Conservation (phyloP, 2,329 filamentous ascomycete genomes). For the Ascomycota sp. region DNA sequence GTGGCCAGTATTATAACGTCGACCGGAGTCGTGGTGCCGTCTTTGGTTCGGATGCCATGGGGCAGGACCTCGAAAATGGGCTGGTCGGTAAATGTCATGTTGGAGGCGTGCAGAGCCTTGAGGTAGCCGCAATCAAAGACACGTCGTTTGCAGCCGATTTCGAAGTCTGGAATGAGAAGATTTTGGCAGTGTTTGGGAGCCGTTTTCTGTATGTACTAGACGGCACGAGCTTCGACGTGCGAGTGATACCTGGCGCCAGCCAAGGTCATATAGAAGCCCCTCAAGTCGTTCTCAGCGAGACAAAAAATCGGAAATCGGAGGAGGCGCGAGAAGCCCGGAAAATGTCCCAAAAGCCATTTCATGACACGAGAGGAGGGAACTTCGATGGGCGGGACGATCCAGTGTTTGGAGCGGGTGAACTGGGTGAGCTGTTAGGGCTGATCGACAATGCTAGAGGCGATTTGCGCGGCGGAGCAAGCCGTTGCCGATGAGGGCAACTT, state of each 20-base stretch:
- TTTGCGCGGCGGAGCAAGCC: constrained; percentile 34
- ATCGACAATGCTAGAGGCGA: constrained; percentile 23
- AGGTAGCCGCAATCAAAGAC: constrained; percentile 39
- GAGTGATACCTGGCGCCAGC: constrained; percentile 14
- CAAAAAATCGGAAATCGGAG: constrained; percentile 21
- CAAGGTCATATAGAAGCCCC: constrained; percentile 19
- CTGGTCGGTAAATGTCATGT: constrained; percentile 24
- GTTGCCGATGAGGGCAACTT: constrained; percentile 31
- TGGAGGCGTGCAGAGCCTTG: constrained; percentile 25
- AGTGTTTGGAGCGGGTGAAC: constrained; percentile 21
- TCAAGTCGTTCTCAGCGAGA: constrained; percentile 11
- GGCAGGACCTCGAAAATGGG: constrained; percentile 25
- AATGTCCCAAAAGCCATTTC: constrained; percentile 16
- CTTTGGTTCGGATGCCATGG: constrained; percentile 14
- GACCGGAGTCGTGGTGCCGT: constrained; percentile 23
- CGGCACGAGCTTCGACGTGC: constrained; percentile 15
- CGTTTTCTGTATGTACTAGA: constrained; percentile 18
- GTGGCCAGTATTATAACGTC: constrained; percentile 42
- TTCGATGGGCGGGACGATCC: constrained; percentile 16
- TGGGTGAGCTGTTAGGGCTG: constrained; percentile 17
- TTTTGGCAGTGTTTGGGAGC: constrained; percentile 40
- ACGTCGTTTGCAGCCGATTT: constrained; percentile 42
- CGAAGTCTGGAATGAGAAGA: constrained; percentile 39
- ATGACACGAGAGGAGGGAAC: constrained; percentile 3
- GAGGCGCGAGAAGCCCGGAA: constrained; percentile 24